Percentiles rank a stretch among this genome's conserved stretches.
Evolutionary conservation across 805 yeast genomes (phyloP).

Genomic region (Teunomyces pallodes): DNA sequence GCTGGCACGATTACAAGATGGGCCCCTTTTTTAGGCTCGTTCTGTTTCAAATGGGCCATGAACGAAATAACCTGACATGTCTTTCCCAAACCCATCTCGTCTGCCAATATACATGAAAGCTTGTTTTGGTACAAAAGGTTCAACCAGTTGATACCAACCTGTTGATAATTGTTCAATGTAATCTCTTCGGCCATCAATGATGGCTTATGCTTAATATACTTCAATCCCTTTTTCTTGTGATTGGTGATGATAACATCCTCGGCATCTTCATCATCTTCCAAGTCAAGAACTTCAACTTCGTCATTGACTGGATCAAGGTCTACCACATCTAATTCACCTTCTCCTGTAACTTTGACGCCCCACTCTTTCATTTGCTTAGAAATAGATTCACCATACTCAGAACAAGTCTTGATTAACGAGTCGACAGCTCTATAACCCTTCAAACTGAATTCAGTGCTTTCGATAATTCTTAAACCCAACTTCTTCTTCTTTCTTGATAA

Average conservation of each 20-base stretch:
- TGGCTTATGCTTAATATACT: conserved; percentile 72
- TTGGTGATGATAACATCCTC: conserved; percentile 28
- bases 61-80: conserved; percentile 96
- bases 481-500: conserved; percentile 38
- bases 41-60: conserved; percentile 76
- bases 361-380: conserved; percentile 72
- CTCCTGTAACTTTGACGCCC: conserved; percentile 80
- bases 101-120: conserved; percentile 91
- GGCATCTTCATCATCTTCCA: conserved; percentile 31
- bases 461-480: conserved; percentile 72
- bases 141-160: conserved; percentile 96
- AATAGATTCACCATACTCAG: conserved; percentile 69
- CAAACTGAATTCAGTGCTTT: conserved; percentile 64
- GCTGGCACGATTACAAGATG: conserved; percentile 95
- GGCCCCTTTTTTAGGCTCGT: conserved; percentile 60
- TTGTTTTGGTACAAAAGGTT: conserved; percentile 71
- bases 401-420: conserved; percentile 81
- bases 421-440: conserved; percentile 94
- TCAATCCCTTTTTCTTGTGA: conserved; percentile 20
- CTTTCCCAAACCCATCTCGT: conserved; percentile 98
- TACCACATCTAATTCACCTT: conserved; percentile 65
- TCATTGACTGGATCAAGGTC: conserved; percentile 42
- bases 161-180: conserved; percentile 83
- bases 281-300: conserved; percentile 15
- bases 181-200: conserved; percentile 58